These are phyloP conservation scores for Plasmodium coatneyi DNA, from an alignment of 169 alveolate species.

Conservation along the genomic window DNA sequence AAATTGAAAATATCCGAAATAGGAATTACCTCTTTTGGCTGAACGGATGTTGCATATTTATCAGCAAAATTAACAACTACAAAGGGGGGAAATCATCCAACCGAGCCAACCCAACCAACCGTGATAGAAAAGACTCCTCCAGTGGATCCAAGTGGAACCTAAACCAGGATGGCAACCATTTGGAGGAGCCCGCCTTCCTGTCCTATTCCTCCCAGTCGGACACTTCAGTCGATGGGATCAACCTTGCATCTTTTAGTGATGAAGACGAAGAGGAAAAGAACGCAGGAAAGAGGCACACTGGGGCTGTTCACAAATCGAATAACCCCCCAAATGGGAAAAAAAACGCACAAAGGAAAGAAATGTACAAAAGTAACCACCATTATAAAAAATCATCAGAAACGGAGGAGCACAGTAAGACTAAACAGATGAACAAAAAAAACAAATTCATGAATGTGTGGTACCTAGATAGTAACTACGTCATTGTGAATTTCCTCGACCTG, in stretches of 20 bases:
- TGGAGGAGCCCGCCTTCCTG: background rate
- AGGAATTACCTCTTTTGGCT: slow-evolving; percentile 71
- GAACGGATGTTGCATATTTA: slow-evolving; percentile 65
- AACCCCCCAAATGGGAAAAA: background rate
- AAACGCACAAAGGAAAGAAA: slow-evolving; percentile 8
- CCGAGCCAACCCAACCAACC: background rate
- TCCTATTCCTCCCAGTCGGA: slow-evolving; percentile 40
- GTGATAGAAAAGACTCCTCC: background rate
- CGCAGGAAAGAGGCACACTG: background rate
- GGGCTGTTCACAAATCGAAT: background rate
- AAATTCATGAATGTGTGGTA: slow-evolving; percentile 16
- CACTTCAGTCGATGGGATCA: background rate
- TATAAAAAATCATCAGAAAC: background rate
- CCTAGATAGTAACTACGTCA: slow-evolving; percentile 51
- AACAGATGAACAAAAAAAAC: background rate
- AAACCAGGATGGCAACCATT: background rate
- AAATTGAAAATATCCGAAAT: slow-evolving; percentile 64
- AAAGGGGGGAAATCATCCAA: background rate
- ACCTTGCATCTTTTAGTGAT: slow-evolving; percentile 14
- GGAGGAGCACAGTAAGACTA: background rate
- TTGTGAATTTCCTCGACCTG: slow-evolving; percentile 69
- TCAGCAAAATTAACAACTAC: slow-evolving; percentile 60
- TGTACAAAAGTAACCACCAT: slow-evolving; percentile 17
- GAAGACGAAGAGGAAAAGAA: background rate
- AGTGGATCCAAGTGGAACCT: background rate